Conservation (phyloP, 2,329 filamentous ascomycete genomes). For the Xylariaceae sp. region DNA sequence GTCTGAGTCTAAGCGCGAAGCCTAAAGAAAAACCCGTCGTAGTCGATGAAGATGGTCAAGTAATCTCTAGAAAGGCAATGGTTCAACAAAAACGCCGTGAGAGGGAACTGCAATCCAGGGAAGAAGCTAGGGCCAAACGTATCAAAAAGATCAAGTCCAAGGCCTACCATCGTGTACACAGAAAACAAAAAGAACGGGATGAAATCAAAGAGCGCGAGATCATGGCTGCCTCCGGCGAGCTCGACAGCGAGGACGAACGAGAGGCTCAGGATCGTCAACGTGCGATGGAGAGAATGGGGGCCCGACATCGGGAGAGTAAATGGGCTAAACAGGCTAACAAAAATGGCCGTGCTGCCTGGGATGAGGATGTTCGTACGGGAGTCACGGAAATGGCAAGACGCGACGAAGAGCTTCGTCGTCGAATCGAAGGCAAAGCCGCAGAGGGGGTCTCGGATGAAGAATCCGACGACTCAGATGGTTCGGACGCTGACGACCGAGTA, state of each 20-base stretch:
- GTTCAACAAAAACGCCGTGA: slow-evolving; percentile 70
- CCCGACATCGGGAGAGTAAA: slow-evolving; percentile 80
- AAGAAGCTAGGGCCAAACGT: slow-evolving; percentile 80
- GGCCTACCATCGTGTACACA: slow-evolving; percentile 84
- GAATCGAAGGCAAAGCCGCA: slow-evolving; percentile 64
- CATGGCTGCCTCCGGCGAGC: slow-evolving; percentile 51
- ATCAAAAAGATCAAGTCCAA: slow-evolving; percentile 99
- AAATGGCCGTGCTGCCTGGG: slow-evolving; percentile 76
- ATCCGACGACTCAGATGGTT: slow-evolving; percentile 40
- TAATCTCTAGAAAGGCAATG: slow-evolving; percentile 64
- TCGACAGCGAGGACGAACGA: slow-evolving; percentile 60
- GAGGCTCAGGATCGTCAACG: slow-evolving; percentile 64
- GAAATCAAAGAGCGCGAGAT: slow-evolving; percentile 48
- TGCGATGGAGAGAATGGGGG: slow-evolving; percentile 79
- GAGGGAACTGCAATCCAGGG: slow-evolving; percentile 79
- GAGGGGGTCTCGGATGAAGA: slow-evolving; percentile 28
- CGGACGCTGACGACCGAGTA: slow-evolving; percentile 44
- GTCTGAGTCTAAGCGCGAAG: slow-evolving; percentile 54
- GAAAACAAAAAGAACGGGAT: slow-evolving; percentile 60
- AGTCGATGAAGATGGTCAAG: slow-evolving; percentile 64
- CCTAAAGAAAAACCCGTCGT: slow-evolving; percentile 57
- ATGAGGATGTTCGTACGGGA: slow-evolving; percentile 74
- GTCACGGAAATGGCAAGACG: slow-evolving; percentile 75
- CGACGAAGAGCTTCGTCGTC: slow-evolving; percentile 73
- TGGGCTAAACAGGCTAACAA: slow-evolving; percentile 84